Base-by-base conservation (phyloP, 345 rosid species). In the Salix caprea region DNA sequence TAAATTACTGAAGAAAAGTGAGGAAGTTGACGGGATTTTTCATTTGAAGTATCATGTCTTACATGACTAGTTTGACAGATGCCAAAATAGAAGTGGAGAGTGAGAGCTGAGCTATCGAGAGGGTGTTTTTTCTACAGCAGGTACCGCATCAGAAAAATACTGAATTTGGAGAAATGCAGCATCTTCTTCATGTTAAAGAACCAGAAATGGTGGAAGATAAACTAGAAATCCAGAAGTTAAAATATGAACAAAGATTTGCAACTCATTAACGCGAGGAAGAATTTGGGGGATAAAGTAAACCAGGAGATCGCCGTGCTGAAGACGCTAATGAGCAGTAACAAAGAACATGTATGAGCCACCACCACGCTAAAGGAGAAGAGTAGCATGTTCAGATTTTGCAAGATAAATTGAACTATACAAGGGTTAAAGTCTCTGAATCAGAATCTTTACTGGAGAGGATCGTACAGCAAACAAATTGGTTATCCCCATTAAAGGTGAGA, bases 181-280 rank as follows among this genome's bases (percentile, higher is more conserved):
- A 79, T 69, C 83, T 88, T 84, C 92, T 95, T 70, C 84, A 77
- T 61, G 82, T 40, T 73, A 90, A 90, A 81, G 97, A 91, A 82
- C 79, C 86, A 19, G 90, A 90, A 52, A 76, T 93, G 82, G 97
- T 87, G 80, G 93, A 93, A 76, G 99, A 92, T 69, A 92, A 84
- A 83, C 86, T 95, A 65, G 97, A 95, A 81, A 90, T 95, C 75
- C 93, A 86, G 86, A 88, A 86, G 81, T 87, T 91, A 86, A 86
- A 87, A 74, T 88, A 96, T 32, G 89, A 91, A 82, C 88, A 82
- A 93, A 81, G 94, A 93, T 79, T 75, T 78, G 2, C 94, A 89
- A 75, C 89, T 95, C 69, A 66, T 65, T 1, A 79, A 76, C 76
- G 89, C 94, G 21, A 83, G 77, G 82, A 80, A 81, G 76, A 85